Percentiles rank a stretch among this genome's conserved stretches.
Evolutionary conservation across 1,284 basidiomycete genomes (phyloP).

Genomic region (Malassezia sp.): DNA sequence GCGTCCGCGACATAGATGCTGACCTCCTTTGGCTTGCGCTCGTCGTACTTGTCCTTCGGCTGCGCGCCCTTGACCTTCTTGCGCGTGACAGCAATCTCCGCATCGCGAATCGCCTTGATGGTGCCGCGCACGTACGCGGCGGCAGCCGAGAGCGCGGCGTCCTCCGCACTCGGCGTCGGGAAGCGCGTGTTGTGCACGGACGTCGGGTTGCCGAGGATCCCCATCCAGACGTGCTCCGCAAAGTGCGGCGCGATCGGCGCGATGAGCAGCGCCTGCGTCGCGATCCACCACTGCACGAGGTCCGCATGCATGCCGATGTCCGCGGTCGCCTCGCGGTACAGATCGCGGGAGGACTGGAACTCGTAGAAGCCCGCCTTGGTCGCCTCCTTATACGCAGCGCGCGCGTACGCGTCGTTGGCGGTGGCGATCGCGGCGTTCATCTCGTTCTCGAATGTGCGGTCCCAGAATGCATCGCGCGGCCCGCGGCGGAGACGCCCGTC

Average conservation of each 20-base stretch:
- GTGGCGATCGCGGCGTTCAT: slow-evolving; percentile 71
- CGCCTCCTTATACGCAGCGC: slow-evolving; percentile 88
- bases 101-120: slow-evolving; percentile 79
- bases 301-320: slow-evolving; percentile 74
- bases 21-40: slow-evolving; percentile 58
- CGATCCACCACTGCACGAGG: slow-evolving; percentile 66
- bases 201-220: slow-evolving; percentile 60
- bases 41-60: slow-evolving; percentile 31
- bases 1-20: slow-evolving; percentile 76
- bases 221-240: slow-evolving; percentile 75
- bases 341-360: slow-evolving; percentile 79
- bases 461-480: slow-evolving; percentile 49
- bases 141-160: slow-evolving; percentile 54
- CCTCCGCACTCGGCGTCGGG: slow-evolving; percentile 55
- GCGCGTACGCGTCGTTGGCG: slow-evolving; percentile 55
- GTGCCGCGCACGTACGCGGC: slow-evolving; percentile 67
- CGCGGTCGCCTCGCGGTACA: slow-evolving; percentile 84
- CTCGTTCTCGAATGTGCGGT: slow-evolving; percentile 81
- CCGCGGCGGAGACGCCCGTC: slow-evolving; percentile 58
- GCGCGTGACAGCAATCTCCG: slow-evolving; percentile 53
- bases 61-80: slow-evolving; percentile 36
- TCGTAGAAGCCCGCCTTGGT: slow-evolving; percentile 94
- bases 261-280: slow-evolving; percentile 64
- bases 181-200: slow-evolving; percentile 73
- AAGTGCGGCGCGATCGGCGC: slow-evolving; percentile 89